Conservation (phyloP, 257 asterid genomes). For the Solanum gandarillasii region DNA sequence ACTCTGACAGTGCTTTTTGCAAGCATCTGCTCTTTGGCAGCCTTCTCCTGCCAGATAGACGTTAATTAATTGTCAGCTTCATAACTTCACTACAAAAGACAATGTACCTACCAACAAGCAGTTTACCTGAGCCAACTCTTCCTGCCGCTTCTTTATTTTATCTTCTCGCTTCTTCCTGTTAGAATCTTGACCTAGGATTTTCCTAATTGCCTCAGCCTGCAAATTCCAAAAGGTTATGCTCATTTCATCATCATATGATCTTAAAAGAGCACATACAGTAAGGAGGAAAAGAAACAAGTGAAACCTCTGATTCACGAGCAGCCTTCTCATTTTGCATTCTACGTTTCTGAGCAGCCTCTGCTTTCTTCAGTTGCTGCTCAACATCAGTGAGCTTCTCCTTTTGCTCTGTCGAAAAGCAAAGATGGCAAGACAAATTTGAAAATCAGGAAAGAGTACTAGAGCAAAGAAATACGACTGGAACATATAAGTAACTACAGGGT, state of each 20-base stretch:
- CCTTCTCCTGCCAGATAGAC: conserved; percentile 47
- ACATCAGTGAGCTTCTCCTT: conserved; percentile 35
- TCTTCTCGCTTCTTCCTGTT: conserved; percentile 93
- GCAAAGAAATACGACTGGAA: neutral
- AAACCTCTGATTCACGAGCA: conserved; percentile 35
- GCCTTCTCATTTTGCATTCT: conserved; percentile 40
- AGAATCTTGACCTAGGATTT: conserved; percentile 94
- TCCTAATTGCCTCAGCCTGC: conserved; percentile 69
- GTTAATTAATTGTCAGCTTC: neutral
- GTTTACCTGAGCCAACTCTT: conserved; percentile 85
- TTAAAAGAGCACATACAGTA: neutral
- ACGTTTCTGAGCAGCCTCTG: conserved; percentile 41
- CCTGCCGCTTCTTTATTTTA: conserved; percentile 79
- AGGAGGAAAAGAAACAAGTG: neutral
- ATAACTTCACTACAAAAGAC: neutral
- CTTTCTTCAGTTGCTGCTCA: conserved; percentile 40
- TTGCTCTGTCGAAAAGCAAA: conserved; percentile 20
- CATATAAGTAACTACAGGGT: neutral
- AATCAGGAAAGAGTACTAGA: neutral
- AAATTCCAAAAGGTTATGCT: neutral
- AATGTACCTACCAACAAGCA: neutral
- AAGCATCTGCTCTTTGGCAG: conserved; percentile 50
- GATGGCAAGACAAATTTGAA: neutral
- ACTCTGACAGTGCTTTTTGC: conserved; percentile 61
- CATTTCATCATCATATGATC: neutral